These are phyloP conservation scores for Grammothele lineata DNA, from an alignment of 768 basidiomycete genomes.

Conservation along the genomic window DNA sequence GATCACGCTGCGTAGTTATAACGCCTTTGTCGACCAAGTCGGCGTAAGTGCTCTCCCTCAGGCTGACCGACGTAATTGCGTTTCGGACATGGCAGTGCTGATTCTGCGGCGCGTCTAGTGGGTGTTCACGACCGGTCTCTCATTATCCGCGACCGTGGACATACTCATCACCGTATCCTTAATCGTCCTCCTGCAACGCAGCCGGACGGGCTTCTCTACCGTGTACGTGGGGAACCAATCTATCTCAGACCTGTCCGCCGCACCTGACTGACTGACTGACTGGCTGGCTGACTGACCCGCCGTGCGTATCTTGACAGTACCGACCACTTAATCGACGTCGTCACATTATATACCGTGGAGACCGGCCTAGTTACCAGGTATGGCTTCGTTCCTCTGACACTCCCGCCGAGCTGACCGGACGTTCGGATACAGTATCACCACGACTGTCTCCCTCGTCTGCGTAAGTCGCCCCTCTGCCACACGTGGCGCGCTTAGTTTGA, in stretches of 20 bases:
- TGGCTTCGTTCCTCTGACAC: neutral
- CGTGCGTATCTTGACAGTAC: slow-evolving; percentile 16
- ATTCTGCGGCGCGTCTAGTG: slow-evolving; percentile 14
- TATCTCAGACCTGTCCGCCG: too few species aligned
- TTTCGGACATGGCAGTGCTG: neutral
- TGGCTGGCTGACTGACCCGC: neutral
- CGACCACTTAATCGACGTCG: slow-evolving; percentile 22
- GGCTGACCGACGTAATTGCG: too few species aligned
- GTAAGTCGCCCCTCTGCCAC: slow-evolving; percentile 14
- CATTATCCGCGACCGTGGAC: slow-evolving; percentile 21
- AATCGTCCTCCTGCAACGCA: slow-evolving; percentile 19
- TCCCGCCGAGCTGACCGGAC: neutral
- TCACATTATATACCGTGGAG: slow-evolving; percentile 26
- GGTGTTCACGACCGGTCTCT: slow-evolving; percentile 26
- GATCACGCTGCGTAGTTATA: slow-evolving; percentile 15
- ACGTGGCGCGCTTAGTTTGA: neutral
- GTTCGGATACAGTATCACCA: slow-evolving; percentile 16
- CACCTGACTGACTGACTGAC: neutral
- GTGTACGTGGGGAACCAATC: too few species aligned
- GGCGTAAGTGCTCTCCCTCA: slow-evolving; percentile 17
- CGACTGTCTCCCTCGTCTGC: slow-evolving; percentile 21
- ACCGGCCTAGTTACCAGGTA: slow-evolving; percentile 26
- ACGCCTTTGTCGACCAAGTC: slow-evolving; percentile 14
- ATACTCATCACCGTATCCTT: slow-evolving; percentile 21
- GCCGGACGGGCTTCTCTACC: slow-evolving; percentile 19